These are phyloP conservation scores for Sedum album DNA, from an alignment of 164 flowering plant genomes.

Conservation along the genomic window DNA sequence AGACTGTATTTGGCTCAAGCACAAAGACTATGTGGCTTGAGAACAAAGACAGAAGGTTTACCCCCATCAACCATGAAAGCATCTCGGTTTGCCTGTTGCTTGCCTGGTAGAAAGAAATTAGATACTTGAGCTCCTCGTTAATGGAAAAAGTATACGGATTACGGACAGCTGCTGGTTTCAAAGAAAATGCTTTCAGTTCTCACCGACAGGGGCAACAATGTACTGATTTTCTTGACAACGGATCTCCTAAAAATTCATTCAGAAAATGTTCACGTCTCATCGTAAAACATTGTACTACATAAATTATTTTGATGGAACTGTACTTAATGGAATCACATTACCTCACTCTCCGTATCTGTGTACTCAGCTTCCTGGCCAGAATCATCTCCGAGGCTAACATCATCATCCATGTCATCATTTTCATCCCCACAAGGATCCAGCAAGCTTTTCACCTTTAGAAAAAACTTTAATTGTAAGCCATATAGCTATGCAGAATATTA, in stretches of 20 bases:
- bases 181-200: not conserved
- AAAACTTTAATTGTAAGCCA: not conserved
- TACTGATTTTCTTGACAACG: not conserved
- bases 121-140: not conserved
- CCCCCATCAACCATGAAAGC: conserved; percentile 45
- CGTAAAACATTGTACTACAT: not conserved
- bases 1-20: not conserved
- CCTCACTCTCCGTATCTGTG: conserved; percentile 15
- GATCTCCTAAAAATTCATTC: conserved; percentile 25
- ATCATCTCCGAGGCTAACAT: conserved; percentile 63
- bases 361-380: conserved; percentile 41
- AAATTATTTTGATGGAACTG: not conserved
- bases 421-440: conserved; percentile 97
- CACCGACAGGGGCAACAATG: not conserved
- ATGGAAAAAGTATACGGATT: not conserved
- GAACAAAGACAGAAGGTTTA: conserved; percentile 13
- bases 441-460: conserved; percentile 72
- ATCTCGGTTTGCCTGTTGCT: conserved; percentile 23
- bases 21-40: not conserved
- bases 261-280: not conserved
- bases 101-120: conserved; percentile 29
- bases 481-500: not conserved
- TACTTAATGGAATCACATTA: too few relatives aligned
- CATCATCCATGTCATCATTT: conserved; percentile 50
- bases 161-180: not conserved